These are phyloP conservation scores for Acer saccharum DNA, from an alignment of 345 rosid species.

Conservation along the genomic window DNA sequence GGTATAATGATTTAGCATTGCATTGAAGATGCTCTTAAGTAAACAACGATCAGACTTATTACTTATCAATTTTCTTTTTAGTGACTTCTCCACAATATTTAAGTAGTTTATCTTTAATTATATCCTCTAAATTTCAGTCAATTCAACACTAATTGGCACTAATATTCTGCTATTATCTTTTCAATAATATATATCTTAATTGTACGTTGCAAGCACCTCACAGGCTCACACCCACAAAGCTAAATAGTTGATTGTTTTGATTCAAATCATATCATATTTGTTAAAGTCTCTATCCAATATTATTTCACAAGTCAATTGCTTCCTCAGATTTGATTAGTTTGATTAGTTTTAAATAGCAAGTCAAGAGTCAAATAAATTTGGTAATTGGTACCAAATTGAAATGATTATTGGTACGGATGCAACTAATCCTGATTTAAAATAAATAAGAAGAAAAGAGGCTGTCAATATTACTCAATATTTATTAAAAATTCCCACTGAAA, in stretches of 20 bases:
- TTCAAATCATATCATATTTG: too few relatives aligned
- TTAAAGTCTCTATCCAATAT: too few relatives aligned
- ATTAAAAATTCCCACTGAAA: background rate
- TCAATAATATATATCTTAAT: too few relatives aligned
- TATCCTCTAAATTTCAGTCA: background rate
- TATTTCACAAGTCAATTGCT: background rate
- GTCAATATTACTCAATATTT: background rate
- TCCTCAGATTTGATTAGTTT: background rate
- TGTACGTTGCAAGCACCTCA: background rate
- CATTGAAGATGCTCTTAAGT: too few relatives aligned
- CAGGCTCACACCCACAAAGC: too few relatives aligned
- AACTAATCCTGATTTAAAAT: background rate
- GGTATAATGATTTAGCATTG: too few relatives aligned
- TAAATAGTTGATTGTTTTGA: too few relatives aligned
- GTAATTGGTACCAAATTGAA: background rate
- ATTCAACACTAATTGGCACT: background rate
- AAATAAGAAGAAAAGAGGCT: background rate
- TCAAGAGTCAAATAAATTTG: conserved; percentile 8
- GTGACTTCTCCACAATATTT: background rate
- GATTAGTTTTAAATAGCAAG: background rate
- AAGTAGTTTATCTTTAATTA: background rate
- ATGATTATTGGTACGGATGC: background rate
- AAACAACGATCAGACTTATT: too few relatives aligned
- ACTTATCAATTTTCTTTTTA: background rate
- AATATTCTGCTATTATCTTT: too few relatives aligned